A percentile compares a stretch with the other conserved stretches of the same genome.
Evolutionary conservation across 495 filamentous ascomycete genomes (phyloP).

Genomic region (Neurospora discreta): DNA sequence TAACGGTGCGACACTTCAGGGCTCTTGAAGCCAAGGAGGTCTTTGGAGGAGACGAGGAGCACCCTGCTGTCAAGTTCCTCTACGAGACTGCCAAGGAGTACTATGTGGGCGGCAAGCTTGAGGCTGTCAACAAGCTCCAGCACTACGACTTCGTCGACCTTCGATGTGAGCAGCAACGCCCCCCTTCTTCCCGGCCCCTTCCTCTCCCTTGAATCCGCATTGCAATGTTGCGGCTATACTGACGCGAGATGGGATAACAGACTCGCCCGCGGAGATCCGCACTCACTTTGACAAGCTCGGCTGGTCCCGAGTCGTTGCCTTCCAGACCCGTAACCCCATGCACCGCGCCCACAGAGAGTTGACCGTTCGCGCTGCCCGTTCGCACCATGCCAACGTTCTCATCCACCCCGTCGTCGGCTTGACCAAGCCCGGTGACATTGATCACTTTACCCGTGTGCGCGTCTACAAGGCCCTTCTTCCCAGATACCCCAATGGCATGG

Average conservation of each 20-base stretch:
- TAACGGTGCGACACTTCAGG: slow-evolving; percentile 34
- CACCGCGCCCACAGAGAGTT: slow-evolving; percentile 95
- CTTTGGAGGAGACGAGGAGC: slow-evolving; percentile 86
- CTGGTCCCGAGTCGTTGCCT: slow-evolving; percentile 92
- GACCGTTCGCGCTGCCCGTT: slow-evolving; percentile 90
- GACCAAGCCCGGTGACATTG: slow-evolving; percentile 97
- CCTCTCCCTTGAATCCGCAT: background rate
- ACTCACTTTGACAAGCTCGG: slow-evolving; percentile 98
- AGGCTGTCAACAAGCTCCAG: slow-evolving; percentile 85
- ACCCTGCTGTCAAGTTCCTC: slow-evolving; percentile 87
- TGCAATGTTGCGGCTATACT: background rate
- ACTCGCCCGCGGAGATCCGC: slow-evolving; percentile 89
- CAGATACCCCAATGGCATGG: slow-evolving; percentile 98
- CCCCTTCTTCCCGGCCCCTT: background rate
- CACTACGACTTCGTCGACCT: slow-evolving; percentile 98
- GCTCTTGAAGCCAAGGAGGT: slow-evolving; percentile 81
- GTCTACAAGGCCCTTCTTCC: slow-evolving; percentile 96
- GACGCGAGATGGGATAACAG: slow-evolving; percentile 29
- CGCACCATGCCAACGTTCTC: slow-evolving; percentile 92
- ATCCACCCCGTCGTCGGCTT: slow-evolving; percentile 98
- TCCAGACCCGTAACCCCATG: slow-evolving; percentile 99
- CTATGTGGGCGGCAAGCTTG: slow-evolving; percentile 90
- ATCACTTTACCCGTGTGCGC: slow-evolving; percentile 98
- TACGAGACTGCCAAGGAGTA: slow-evolving; percentile 68
- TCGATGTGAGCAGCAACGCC: slow-evolving; percentile 48